Conservation (phyloP, 1,284 basidiomycete genomes). For the Pseudozyma pruni region DNA sequence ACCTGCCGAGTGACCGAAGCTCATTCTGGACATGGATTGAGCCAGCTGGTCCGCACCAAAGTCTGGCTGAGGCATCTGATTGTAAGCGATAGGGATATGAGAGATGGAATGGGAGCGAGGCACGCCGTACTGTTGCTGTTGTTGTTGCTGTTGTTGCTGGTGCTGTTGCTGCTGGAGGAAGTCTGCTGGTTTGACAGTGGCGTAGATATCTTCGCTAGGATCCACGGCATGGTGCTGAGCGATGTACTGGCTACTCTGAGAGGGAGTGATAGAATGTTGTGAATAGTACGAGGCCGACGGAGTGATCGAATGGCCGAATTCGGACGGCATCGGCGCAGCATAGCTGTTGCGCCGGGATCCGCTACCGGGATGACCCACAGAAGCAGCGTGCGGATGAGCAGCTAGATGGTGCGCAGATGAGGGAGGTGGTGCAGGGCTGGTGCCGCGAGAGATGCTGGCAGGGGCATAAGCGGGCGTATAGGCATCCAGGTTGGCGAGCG, state of each 20-base stretch:
- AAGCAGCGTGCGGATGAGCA: slow-evolving; percentile 7
- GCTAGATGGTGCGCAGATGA: slow-evolving; percentile 17
- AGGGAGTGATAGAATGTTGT: slow-evolving; percentile 36
- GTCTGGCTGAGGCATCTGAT: slow-evolving; percentile 35
- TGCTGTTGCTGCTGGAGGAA: slow-evolving; percentile 5
- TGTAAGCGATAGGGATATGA: slow-evolving; percentile 24
- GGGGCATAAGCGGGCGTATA: slow-evolving; percentile 64
- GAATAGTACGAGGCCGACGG: slow-evolving; percentile 45
- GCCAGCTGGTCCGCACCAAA: slow-evolving; percentile 35
- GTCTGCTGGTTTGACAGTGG: slow-evolving; percentile 30
- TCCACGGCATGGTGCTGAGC: slow-evolving; percentile 10
- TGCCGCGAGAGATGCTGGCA: slow-evolving; percentile 43
- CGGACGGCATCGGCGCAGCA: slow-evolving; percentile 20
- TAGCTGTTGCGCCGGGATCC: slow-evolving; percentile 32
- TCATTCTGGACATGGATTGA: slow-evolving; percentile 44
- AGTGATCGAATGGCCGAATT: slow-evolving; percentile 28
- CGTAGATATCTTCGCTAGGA: slow-evolving; percentile 32
- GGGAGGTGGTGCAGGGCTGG: slow-evolving; percentile 52
- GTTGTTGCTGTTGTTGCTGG: slow-evolving; percentile 5
- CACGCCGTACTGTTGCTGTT: slow-evolving; percentile 17
- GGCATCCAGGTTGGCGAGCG: slow-evolving; percentile 56
- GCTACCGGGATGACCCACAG: slow-evolving; percentile 13
- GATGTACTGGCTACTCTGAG: slow-evolving; percentile 35
- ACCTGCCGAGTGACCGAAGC: slow-evolving; percentile 18
- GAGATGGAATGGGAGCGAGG: slow-evolving; percentile 45